phyloP scores from a whole-genome alignment of 352 stramenopile species.

The Globisporangium cystogenes region DNA sequence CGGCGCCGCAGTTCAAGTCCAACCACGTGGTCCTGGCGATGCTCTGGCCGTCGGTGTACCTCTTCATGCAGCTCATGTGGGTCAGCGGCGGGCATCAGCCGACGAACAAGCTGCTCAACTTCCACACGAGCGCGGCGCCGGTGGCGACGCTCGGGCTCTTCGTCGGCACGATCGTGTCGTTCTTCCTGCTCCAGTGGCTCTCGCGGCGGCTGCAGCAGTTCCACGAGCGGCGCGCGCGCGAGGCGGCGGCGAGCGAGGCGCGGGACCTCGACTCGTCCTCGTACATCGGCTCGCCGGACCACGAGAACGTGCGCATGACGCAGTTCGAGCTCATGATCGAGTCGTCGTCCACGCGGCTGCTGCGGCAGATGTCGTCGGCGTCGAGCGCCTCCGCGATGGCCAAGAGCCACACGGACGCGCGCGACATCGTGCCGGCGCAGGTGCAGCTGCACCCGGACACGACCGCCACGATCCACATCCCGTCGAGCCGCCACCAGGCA shows the following conservation, averaged over 20 bases:
- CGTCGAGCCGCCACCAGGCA: slow-evolving; percentile 6
- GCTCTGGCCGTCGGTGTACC: slow-evolving; percentile 47
- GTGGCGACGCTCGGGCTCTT: slow-evolving; percentile 29
- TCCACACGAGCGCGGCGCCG: slow-evolving; percentile 37
- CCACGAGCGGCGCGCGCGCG: slow-evolving; percentile 20
- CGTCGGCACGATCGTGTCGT: slow-evolving; percentile 27
- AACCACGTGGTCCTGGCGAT: slow-evolving; percentile 58
- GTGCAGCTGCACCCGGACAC: slow-evolving; percentile 14
- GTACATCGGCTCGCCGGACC: slow-evolving; percentile 19
- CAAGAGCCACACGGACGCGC: slow-evolving; percentile 9
- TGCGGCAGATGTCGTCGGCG: slow-evolving; percentile 15
- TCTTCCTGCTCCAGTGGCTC: slow-evolving; percentile 34
- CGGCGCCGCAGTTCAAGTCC: slow-evolving; percentile 46
- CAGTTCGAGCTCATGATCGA: slow-evolving; percentile 47
- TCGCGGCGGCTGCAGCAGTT: slow-evolving; percentile 26
- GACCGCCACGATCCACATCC: slow-evolving; percentile 15
- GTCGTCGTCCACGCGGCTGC: slow-evolving; percentile 15
- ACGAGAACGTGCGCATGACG: slow-evolving; percentile 20
- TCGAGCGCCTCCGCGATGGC: slow-evolving; percentile 7
- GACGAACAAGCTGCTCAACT: slow-evolving; percentile 50
- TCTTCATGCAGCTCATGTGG: slow-evolving; percentile 55
- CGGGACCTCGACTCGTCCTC: slow-evolving; percentile 22
- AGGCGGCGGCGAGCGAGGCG: slow-evolving; percentile 10
- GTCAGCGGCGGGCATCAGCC: slow-evolving; percentile 49
- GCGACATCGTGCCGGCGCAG: slow-evolving; percentile 13